Conservation (phyloP, 495 filamentous ascomycete species). For the Filosporella fistucella region DNA sequence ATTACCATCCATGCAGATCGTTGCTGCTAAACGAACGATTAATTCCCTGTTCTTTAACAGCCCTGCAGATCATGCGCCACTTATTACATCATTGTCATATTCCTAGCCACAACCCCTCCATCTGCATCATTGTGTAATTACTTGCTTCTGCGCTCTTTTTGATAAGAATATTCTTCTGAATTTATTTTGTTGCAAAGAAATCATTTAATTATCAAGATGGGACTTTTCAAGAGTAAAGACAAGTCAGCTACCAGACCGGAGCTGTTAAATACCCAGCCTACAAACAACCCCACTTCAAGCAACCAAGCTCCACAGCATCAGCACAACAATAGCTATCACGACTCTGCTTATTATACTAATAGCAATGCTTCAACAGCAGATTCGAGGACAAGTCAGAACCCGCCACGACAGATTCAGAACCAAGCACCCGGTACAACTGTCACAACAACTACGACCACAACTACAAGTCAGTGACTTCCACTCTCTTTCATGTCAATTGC, state of each 20-base stretch:
- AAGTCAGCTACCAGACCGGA: slow-evolving; percentile 5
- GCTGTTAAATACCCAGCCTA: not conserved
- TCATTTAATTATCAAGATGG: not conserved
- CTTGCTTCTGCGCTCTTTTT: not conserved
- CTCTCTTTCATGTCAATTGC: not conserved
- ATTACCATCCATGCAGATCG: not conserved
- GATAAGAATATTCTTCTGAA: not conserved
- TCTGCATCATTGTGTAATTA: not conserved
- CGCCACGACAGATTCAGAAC: slow-evolving; percentile 8
- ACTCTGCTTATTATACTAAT: slow-evolving; percentile 17
- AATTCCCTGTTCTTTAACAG: not conserved
- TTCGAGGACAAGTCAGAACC: not conserved
- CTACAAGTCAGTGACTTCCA: slow-evolving; percentile 10
- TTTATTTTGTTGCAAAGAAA: not conserved
- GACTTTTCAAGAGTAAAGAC: slow-evolving; percentile 7
- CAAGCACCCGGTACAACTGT: slow-evolving; percentile 15
- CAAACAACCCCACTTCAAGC: not conserved
- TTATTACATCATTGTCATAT: not conserved
- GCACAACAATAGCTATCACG: slow-evolving; percentile 15
- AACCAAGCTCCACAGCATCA: not conserved
- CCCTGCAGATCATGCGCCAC: not conserved
- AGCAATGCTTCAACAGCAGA: slow-evolving; percentile 11
- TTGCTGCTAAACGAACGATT: not conserved
- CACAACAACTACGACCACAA: slow-evolving; percentile 18
- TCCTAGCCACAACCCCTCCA: not conserved